Conservation (phyloP, 2,329 filamentous ascomycete species). For the Ophiostoma australiae region DNA sequence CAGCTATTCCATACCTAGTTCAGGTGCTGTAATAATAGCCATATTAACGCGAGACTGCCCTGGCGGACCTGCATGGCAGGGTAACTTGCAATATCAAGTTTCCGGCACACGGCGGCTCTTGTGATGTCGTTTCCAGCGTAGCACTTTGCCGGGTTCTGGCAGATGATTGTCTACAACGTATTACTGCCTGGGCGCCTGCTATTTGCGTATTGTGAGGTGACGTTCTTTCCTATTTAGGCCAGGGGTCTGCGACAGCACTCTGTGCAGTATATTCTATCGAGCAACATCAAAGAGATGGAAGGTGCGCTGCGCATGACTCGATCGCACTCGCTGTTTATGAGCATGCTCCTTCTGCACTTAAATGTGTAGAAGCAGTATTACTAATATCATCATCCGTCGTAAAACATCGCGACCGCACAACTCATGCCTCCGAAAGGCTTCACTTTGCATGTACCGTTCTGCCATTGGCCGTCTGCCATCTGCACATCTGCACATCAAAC, state of each 20-base stretch:
- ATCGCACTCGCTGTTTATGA: background rate
- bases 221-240: background rate
- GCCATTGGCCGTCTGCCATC: background rate
- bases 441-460: background rate
- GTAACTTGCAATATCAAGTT: slow-evolving; percentile 11
- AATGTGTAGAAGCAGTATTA: background rate
- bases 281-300: background rate
- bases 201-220: background rate
- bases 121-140: background rate
- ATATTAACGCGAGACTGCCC: background rate
- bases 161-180: too few relatives aligned
- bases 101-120: slow-evolving; percentile 2
- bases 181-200: background rate
- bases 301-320: background rate
- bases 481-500: background rate
- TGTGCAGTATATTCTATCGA: background rate
- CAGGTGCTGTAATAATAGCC: background rate
- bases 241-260: background rate
- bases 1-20: background rate
- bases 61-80: slow-evolving; percentile 3
- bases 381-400: background rate
- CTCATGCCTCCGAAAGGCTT: background rate
- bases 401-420: background rate
- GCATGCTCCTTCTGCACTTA: background rate
- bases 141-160: background rate